A percentile compares a stretch with the other conserved stretches of the same genome.
Conservation (phyloP, 2,329 filamentous ascomycete genomes). For the Colletotrichum tanaceti region DNA sequence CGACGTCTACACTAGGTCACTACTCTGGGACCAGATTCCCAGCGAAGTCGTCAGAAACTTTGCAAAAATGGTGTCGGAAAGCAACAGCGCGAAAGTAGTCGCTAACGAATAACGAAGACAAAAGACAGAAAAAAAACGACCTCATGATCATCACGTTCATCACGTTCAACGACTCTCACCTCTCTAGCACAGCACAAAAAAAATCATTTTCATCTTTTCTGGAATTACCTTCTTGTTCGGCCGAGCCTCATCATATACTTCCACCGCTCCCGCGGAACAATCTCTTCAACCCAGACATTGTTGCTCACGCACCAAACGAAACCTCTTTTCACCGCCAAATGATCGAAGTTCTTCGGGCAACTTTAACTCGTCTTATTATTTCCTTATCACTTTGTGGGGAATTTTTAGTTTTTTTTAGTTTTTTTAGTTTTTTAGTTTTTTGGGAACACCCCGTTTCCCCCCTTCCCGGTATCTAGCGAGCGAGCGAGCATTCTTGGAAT, state of each 20-base stretch:
- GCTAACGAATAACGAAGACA: slow-evolving; percentile 52
- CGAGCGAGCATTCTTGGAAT: slow-evolving; percentile 42
- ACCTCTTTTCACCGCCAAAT: slow-evolving; percentile 43
- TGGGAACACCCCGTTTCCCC: slow-evolving; percentile 45
- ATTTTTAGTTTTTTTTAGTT: too few relatives aligned
- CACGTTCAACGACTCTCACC: slow-evolving; percentile 38
- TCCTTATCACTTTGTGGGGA: slow-evolving; percentile 45
- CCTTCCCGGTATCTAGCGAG: slow-evolving; percentile 50
- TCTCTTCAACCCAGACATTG: slow-evolving; percentile 50
- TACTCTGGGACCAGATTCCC: slow-evolving; percentile 95
- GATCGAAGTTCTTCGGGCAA: slow-evolving; percentile 42
- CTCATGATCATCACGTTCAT: slow-evolving; percentile 20
- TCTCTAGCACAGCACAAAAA: slow-evolving; percentile 30
- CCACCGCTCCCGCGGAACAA: slow-evolving; percentile 48
- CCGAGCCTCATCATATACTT: slow-evolving; percentile 45
- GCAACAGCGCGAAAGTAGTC: slow-evolving; percentile 62
- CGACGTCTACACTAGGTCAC: slow-evolving; percentile 90
- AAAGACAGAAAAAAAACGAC: slow-evolving; percentile 42
- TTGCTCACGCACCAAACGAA: slow-evolving; percentile 62
- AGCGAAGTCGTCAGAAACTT: slow-evolving; percentile 92
- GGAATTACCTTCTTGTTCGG: slow-evolving; percentile 29
- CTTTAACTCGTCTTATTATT: slow-evolving; percentile 29
- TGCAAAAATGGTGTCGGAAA: slow-evolving; percentile 88
- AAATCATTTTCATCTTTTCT: slow-evolving; percentile 29
- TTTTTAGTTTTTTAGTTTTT: slow-evolving; percentile 1